Evolutionary conservation across 495 filamentous ascomycete species (phyloP).

Genomic region (Penicillium roqueforti): DNA sequence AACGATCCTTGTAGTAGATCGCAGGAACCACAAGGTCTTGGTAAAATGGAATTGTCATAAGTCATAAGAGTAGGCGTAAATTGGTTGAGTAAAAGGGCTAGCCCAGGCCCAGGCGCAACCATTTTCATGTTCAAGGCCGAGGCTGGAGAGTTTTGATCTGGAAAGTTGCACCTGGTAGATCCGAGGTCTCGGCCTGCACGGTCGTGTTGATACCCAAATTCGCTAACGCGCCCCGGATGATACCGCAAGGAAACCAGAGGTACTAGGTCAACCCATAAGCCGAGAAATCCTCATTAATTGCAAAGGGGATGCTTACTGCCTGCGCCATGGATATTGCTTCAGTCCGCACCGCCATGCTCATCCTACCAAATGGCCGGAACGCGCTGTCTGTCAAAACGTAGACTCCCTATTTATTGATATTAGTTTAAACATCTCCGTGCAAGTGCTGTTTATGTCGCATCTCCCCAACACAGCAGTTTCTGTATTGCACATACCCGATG

Average conservation of each 20-base stretch:
- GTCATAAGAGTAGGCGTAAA: neutral
- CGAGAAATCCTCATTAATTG: neutral
- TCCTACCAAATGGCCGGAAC: conserved; percentile 82
- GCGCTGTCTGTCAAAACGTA: conserved; percentile 94
- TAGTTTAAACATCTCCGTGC: neutral
- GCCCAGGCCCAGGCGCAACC: conserved; percentile 6
- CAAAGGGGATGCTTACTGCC: conserved; percentile 57
- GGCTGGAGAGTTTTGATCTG: conserved; percentile 83
- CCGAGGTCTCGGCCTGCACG: conserved; percentile 81
- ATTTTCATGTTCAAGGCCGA: conserved; percentile 41
- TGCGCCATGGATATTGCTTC: conserved; percentile 70
- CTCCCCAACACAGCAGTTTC: neutral
- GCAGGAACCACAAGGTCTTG: neutral
- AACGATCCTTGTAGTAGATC: neutral
- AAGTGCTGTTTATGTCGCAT: neutral
- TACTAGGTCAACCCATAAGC: conserved; percentile 50
- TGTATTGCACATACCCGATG: conserved; percentile 60
- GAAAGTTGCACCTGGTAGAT: conserved; percentile 85
- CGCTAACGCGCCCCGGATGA: conserved; percentile 83
- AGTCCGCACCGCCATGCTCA: conserved; percentile 72
- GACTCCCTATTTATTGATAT: conserved; percentile 59
- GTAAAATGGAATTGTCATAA: neutral
- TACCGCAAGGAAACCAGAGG: conserved; percentile 89
- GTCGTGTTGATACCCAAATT: conserved; percentile 87
- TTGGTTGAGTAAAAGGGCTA: neutral